Base-by-base conservation (phyloP, 192 early-diverging fungal species). In the Thamnidium elegans region DNA sequence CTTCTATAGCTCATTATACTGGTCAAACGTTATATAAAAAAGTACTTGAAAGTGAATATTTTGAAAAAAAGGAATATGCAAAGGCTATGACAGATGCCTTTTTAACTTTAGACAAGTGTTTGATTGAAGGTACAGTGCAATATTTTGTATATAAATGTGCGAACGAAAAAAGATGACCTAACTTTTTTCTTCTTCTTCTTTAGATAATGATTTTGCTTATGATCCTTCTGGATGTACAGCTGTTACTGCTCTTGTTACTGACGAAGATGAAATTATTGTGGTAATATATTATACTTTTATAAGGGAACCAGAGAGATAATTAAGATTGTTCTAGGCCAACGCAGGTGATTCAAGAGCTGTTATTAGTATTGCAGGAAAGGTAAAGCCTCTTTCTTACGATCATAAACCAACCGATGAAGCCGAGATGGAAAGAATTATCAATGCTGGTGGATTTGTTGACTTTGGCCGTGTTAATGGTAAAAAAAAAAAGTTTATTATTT, bases 141-240 rank as follows among this genome's bases (percentile, higher is more conserved):
- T n/a, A n/a, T n/a, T n/a, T n/a, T n/a, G n/a, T n/a, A 19, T 15
- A 17, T 15, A 14, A 48, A 17, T 15, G 58, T 20, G 39, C 9
- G 9, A 9, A 48, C 3, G 3, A 48, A 48, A 19, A 17, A 17
- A 17, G 1, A 48, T 2, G 26, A 26, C 3, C 26, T 26, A 26
- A 26, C 1, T 2, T 26, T 26, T 26, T 26, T n/a, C 1, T 2
- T 26, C 3, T 26, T 26, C n/a, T n/a, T n/a, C n/a, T n/a, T n/a
- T 45, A 65, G 90, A 63, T 51, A 30, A 88, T 93, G 82, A 50
- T 61, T 55, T 50, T 50, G 55, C 45, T 17, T 36, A 32, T 30
- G 94, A 99, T 69, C 87, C 94, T 17, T 93, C 95, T 15, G 97
- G 97, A 26, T 99, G 97, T 81, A 99, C 97, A 17, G 95, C 97